A percentile compares a stretch with the other conserved stretches of the same genome.
Evolutionary conservation across 192 early-diverging fungal species (phyloP).

Genomic region (Geosiphon pyriformis): DNA sequence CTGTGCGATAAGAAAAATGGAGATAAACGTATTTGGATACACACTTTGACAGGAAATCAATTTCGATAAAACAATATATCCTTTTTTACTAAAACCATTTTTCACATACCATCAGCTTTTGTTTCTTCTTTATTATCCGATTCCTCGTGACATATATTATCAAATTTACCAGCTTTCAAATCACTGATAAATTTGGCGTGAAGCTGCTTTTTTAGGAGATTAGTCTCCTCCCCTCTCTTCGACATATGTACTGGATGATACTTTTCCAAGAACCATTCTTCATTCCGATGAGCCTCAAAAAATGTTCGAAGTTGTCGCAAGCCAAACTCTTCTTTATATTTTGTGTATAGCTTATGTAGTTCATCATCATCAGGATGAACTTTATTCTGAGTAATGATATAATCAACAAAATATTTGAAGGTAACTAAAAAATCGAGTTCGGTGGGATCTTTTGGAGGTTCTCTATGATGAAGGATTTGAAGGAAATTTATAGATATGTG

Average conservation of each 20-base stretch:
- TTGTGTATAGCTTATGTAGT: conserved; percentile 66
- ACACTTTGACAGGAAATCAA: background rate
- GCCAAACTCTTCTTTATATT: conserved; percentile 78
- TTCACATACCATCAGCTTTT: conserved; percentile 10
- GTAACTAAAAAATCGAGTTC: conserved; percentile 72
- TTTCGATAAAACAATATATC: background rate
- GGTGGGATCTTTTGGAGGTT: conserved; percentile 56
- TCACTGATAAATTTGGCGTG: conserved; percentile 58
- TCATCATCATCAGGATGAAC: conserved; percentile 72
- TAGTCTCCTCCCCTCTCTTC: conserved; percentile 45
- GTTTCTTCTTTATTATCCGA: conserved; percentile 29
- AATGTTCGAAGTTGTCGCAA: conserved; percentile 65
- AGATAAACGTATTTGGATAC: background rate
- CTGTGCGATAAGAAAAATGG: background rate
- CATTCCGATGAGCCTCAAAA: conserved; percentile 68
- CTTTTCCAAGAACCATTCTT: conserved; percentile 91
- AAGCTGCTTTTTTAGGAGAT: conserved; percentile 46
- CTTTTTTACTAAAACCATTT: conserved; percentile 23
- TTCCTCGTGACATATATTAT: conserved; percentile 42
- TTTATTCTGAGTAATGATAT: conserved; percentile 53
- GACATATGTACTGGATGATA: conserved; percentile 77
- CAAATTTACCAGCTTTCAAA: conserved; percentile 66
- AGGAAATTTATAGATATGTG: too few relatives aligned
- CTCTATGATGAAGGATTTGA: too few relatives aligned
- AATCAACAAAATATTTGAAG: conserved; percentile 70